phyloP scores from a whole-genome alignment of 768 basidiomycete genomes.

The Macrolepiota fuliginosa region DNA sequence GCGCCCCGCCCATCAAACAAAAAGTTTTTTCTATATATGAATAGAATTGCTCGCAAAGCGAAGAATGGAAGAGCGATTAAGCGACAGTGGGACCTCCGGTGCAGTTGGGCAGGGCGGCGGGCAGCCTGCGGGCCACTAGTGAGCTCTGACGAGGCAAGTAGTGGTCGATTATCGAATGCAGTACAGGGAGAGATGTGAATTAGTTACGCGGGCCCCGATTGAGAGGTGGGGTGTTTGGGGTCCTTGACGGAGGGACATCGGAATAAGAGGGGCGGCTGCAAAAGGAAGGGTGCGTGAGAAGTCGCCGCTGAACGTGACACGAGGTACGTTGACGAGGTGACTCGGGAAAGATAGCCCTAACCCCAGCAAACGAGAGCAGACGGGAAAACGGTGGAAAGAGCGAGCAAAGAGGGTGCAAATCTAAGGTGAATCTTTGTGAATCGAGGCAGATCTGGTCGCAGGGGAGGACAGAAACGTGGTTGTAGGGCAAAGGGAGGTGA shows the following conservation, averaged over 20 bases:
- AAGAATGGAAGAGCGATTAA: conserved; percentile 3
- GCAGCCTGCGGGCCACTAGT: background rate
- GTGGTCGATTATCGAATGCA: too few species aligned
- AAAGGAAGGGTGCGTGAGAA: conserved; percentile 8
- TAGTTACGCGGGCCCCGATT: too few species aligned
- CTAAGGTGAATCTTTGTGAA: conserved; percentile 10
- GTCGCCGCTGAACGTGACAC: conserved; percentile 27
- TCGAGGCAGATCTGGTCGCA: conserved; percentile 10
- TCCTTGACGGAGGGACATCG: background rate
- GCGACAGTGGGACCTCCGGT: background rate
- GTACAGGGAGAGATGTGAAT: too few species aligned
- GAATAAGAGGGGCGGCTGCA: background rate
- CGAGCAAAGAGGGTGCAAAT: background rate
- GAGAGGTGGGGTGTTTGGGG: background rate
- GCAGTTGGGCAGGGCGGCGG: background rate
- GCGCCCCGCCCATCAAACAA: conserved; percentile 10
- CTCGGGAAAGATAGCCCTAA: conserved; percentile 20
- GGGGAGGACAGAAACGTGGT: conserved; percentile 5
- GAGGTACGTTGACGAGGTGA: conserved; percentile 21
- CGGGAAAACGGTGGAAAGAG: background rate
- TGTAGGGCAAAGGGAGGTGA: conserved; percentile 9
- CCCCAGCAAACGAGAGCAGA: conserved; percentile 17
- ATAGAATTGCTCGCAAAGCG: conserved; percentile 12
- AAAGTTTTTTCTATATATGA: conserved; percentile 12
- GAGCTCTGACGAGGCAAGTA: background rate